phyloP scores from a whole-genome alignment of 495 filamentous ascomycete species.

The Lophiostoma macrostomum region DNA sequence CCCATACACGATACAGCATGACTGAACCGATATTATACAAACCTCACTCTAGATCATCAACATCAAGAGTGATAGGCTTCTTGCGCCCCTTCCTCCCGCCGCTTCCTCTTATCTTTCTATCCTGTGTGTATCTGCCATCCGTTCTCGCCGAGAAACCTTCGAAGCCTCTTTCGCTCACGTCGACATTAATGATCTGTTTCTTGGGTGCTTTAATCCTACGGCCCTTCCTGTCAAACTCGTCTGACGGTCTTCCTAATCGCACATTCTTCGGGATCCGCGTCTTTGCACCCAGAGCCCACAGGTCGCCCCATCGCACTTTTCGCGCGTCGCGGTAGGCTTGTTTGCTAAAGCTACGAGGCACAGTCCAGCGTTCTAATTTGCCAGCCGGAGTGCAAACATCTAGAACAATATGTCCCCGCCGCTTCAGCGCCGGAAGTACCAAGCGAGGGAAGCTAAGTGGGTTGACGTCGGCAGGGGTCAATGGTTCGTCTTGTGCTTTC shows the following conservation, averaged over 20 bases:
- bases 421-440: constrained; percentile 78
- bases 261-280: constrained; percentile 62
- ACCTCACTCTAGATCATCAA: neutral
- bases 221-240: constrained; percentile 31
- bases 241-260: constrained; percentile 51
- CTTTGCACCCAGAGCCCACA: constrained; percentile 95
- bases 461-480: constrained; percentile 42
- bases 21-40: neutral
- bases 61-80: constrained; percentile 29
- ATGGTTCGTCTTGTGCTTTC: constrained; percentile 47
- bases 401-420: constrained; percentile 78
- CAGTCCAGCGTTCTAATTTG: constrained; percentile 88
- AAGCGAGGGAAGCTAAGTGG: constrained; percentile 72
- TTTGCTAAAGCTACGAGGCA: constrained; percentile 75
- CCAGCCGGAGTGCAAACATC: constrained; percentile 88
- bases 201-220: constrained; percentile 28
- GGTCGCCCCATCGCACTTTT: constrained; percentile 86
- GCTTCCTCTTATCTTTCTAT: constrained; percentile 35
- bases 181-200: constrained; percentile 25
- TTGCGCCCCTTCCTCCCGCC: constrained; percentile 41
- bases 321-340: constrained; percentile 86
- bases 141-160: constrained; percentile 28
- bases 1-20: neutral
- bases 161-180: constrained; percentile 27
- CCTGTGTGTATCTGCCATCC: constrained; percentile 34